Base-by-base conservation (phyloP, 768 basidiomycete species). In the Russula earlei region DNA sequence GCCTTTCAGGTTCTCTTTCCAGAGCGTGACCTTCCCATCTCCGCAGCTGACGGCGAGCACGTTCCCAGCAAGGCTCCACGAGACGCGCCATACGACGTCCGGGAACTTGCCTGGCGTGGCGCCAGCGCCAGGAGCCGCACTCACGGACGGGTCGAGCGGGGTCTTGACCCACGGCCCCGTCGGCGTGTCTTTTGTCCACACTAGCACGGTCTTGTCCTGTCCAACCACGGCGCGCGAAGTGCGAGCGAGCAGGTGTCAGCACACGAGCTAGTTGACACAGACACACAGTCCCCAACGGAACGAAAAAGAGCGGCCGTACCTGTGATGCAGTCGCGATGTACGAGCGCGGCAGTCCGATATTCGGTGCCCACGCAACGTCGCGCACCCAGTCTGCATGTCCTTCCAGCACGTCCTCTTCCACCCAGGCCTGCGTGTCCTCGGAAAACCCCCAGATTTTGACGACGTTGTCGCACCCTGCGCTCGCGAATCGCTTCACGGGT, bases 301-400 rank as follows among this genome's bases (percentile, higher is more conserved):
- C 17, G 20, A 5, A 1, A 25, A 22, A 14, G 19, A 42, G 17
- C 10, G 10, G 3, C 65, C 76, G 46, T 49, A 83, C 82, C 74
- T 97, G 94, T 0, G 91, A 93, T 0, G 92, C 92, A 2, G 93
- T 94, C 6, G 96, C 96, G 59, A 99, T 91, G 71, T 97, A 97
- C 66, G 85, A 87, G 59, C 92, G 80, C 0, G 95, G 91, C 15
- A 98, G 77, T 0, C 96, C 96, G 60, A 97, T 94, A 63, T 91
- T 96, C 0, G 96, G 95, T 1, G 94, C 94, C 93, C 94, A 98
- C 0, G 95, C 91, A n/a, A 97, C 94, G 67, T 98, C 95, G 45
- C 95, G 79, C 20, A 99, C 94, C 95, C 95, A 99, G 69, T 99
- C 95, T 0, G 86, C 80, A 69, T 99, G 95, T 0, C 91, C 93